A percentile compares a stretch with the other conserved stretches of the same genome.
These are phyloP conservation scores for Rachicladosporium sp. DNA, from an alignment of 2,329 filamentous ascomycete genomes.

Conservation along the genomic window DNA sequence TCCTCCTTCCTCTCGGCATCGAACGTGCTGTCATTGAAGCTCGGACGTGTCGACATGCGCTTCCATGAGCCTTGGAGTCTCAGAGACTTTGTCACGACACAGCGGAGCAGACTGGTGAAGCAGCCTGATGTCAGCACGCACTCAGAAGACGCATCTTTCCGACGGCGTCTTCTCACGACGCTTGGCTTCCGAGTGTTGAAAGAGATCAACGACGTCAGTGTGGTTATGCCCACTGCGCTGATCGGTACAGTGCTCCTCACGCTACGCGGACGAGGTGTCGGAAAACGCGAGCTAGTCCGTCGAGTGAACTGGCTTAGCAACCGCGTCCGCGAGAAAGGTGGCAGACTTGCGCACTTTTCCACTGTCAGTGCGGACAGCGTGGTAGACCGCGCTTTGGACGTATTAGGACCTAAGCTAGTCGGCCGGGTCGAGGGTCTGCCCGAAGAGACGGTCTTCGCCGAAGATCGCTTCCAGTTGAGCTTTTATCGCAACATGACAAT, in stretches of 20 bases:
- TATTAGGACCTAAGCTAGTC: slow-evolving; percentile 80
- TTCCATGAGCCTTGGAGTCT: slow-evolving; percentile 97
- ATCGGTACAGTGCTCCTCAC: slow-evolving; percentile 91
- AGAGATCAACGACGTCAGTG: slow-evolving; percentile 90
- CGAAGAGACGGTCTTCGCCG: slow-evolving; percentile 87
- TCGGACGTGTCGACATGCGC: slow-evolving; percentile 85
- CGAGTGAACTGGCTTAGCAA: slow-evolving; percentile 83
- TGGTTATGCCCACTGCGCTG: slow-evolving; percentile 94
- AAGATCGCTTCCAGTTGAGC: slow-evolving; percentile 87
- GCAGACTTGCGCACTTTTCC: slow-evolving; percentile 86
- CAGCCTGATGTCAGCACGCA: slow-evolving; percentile 1
- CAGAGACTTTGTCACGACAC: slow-evolving; percentile 67
- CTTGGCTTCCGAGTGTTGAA: slow-evolving; percentile 85
- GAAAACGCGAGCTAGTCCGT: slow-evolving; percentile 70
- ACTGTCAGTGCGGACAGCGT: slow-evolving; percentile 67
- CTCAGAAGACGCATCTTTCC: slow-evolving; percentile 33
- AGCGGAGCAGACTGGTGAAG: slow-evolving; percentile 42
- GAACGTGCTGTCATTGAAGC: slow-evolving; percentile 73
- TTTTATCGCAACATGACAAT: slow-evolving; percentile 99
- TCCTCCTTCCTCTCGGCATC: slow-evolving; percentile 77
- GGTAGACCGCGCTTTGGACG: slow-evolving; percentile 79
- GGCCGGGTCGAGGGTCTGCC: slow-evolving; percentile 66
- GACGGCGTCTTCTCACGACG: slow-evolving; percentile 62
- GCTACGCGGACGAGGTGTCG: slow-evolving; percentile 79
- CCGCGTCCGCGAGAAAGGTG: slow-evolving; percentile 72